Base-by-base conservation (phyloP, 2,329 filamentous ascomycete species). In the Colletotrichum sp. region DNA sequence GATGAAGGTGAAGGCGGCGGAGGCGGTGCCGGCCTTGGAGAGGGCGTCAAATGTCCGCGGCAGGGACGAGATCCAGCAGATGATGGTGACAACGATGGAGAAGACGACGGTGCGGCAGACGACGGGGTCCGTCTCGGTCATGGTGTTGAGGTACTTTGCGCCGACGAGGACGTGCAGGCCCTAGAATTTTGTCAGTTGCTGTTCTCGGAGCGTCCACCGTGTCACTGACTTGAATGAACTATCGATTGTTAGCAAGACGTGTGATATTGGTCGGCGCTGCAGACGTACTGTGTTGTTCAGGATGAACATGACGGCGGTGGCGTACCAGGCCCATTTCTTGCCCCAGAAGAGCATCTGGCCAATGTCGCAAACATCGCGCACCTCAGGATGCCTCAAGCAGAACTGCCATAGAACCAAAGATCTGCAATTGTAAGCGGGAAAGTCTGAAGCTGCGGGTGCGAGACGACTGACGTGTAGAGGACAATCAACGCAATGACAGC, bases 271-370 rank as follows among this genome's bases (percentile, higher is more conserved):
- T 30, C 18, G 16, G 3, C 5, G 8, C 2, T 26, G 57, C 10
- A 26, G 57, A 8, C 74, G 1, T 76, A 84, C 82, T 5, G 95
- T 98, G 83, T 98, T 98, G 90, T 98, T 98, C 77, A 98, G 85
- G 61, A 98, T 86, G 84, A 98, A 98, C 94, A 98, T 98, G 83
- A 95, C 86, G 2, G 95, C 96, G 0, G 92, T 93, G 34, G 86
- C 88, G 83, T 89, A 93, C 91, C 91, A 93, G 5, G 90, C 91
- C 91, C 93, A 95, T 75, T 90, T 92, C 83, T 95, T 93, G 78
- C 94, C 93, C 93, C 94, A 98, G 85, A 98, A 98, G 26, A 98
- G 91, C 90, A 96, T 96, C 84, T 98, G 95, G n/a, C 96, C 96
- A 82, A 98, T 94, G 82, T 98, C 96, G 82, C 96, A 98, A 16